These are phyloP conservation scores for Aspergillus incahuasiensis DNA, from an alignment of 495 filamentous ascomycete species.

Conservation along the genomic window DNA sequence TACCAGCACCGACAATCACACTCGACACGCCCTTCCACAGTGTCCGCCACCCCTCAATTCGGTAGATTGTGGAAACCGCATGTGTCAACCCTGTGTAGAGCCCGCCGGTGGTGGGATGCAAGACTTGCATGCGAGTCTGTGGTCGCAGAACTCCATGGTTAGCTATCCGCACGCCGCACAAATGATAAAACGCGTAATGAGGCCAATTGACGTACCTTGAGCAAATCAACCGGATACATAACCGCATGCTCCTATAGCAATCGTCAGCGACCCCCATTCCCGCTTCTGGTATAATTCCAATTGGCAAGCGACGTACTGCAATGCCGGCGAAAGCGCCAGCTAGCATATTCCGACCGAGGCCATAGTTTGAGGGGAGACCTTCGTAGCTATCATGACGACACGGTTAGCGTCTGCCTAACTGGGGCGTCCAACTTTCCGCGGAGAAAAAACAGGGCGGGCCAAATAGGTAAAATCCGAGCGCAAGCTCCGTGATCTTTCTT, in stretches of 20 bases:
- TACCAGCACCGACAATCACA: slow-evolving; percentile 92
- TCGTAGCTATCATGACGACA: slow-evolving; percentile 52
- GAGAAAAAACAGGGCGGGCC: neutral
- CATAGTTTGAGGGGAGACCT: slow-evolving; percentile 65
- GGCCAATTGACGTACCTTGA: slow-evolving; percentile 69
- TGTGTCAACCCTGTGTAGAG: slow-evolving; percentile 90
- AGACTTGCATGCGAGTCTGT: slow-evolving; percentile 95
- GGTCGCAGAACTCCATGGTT: slow-evolving; percentile 16
- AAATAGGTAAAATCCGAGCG: neutral
- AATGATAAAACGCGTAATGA: neutral
- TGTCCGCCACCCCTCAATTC: slow-evolving; percentile 81
- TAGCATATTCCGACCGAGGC: slow-evolving; percentile 70
- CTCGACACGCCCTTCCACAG: slow-evolving; percentile 97
- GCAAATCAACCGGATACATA: slow-evolving; percentile 97
- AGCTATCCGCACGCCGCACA: neutral
- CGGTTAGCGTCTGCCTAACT: slow-evolving; percentile 19
- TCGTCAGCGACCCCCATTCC: slow-evolving; percentile 15
- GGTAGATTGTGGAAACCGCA: slow-evolving; percentile 84
- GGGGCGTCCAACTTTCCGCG: neutral
- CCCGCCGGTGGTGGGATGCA: slow-evolving; percentile 79
- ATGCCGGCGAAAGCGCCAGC: slow-evolving; percentile 97
- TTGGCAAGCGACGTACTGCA: slow-evolving; percentile 55
- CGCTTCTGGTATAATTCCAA: slow-evolving; percentile 1
- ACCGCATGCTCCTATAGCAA: slow-evolving; percentile 70
- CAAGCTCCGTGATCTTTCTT: neutral